Evolutionary conservation across 768 basidiomycete genomes (phyloP).

Genomic region (Tylopilus intermedius): DNA sequence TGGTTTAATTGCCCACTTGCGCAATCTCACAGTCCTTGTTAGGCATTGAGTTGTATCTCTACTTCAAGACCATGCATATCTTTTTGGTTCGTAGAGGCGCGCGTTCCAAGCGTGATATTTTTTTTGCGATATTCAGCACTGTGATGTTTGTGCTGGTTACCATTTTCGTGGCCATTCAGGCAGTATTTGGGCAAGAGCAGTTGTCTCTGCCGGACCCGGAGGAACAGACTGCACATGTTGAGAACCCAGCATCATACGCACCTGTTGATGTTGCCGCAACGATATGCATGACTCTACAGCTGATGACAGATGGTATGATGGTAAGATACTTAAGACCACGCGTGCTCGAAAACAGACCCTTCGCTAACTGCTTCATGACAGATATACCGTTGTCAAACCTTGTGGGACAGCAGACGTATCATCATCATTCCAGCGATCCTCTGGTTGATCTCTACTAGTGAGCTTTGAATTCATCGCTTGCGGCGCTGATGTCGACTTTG

Average conservation of each 20-base stretch:
- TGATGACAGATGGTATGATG: conserved; percentile 28
- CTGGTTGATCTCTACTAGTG: too few species aligned
- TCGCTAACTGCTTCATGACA: background rate
- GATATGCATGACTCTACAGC: conserved; percentile 24
- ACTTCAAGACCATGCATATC: conserved; percentile 14
- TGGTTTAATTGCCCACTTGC: too few species aligned
- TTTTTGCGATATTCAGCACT: conserved; percentile 18
- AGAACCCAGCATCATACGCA: conserved; percentile 11
- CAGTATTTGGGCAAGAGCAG: too few species aligned
- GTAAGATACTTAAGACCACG: conserved; percentile 5
- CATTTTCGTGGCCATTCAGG: too few species aligned
- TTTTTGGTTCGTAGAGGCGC: background rate
- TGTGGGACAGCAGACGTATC: conserved; percentile 23
- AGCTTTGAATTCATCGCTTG: too few species aligned
- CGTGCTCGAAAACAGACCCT: background rate
- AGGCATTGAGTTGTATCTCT: conserved; percentile 14
- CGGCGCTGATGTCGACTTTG: background rate
- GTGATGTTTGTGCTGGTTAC: too few species aligned
- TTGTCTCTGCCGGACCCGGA: too few species aligned
- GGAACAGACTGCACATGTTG: too few species aligned
- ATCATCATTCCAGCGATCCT: too few species aligned
- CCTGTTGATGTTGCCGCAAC: conserved; percentile 15
- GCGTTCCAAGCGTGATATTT: background rate
- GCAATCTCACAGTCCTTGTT: background rate
- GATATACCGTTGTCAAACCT: conserved; percentile 34